Evolutionary conservation across 2,329 filamentous ascomycete species (phyloP), one percentile per base, ranked within the genome.

Genomic region (Chaetomiaceae sp.): DNA sequence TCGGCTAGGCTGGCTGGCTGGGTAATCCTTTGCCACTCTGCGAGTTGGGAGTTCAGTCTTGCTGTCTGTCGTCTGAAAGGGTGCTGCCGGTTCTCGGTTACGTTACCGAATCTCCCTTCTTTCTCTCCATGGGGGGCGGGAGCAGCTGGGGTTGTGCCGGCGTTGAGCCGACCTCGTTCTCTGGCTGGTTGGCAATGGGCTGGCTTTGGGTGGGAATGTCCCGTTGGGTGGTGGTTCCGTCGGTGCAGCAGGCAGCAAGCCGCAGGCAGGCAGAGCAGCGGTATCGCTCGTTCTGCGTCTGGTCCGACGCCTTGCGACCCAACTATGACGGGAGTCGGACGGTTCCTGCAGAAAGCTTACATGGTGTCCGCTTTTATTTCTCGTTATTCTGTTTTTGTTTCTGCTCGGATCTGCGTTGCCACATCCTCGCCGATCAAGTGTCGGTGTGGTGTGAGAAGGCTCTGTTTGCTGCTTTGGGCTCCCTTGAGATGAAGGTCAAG

Each of bases 271-370:
- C 25, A 27, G 25, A 9, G 25, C 25, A 9, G 25, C 25, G 25
- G 25, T 27, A 5, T 5, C 5, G 16, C 18, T 9, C 14, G n/a
- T n/a, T n/a, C n/a, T n/a, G n/a, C n/a, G 37, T 20, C 9, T 49
- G 29, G 36, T 33, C 34, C 10, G 9, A 37, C 27, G 38, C 21
- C 46, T 54, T 54, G 51, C 46, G 40, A 46, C 51, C 51, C 41
- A 49, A 54, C 51, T n/a, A 27, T 20, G 21, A 32, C 21, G n/a
- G 46, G 25, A 16, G 37, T 25, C 16, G 36, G 37, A 37, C 41
- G 37, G 53, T 51, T 55, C 53, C 53, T 55, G 53, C 53, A 55
- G 43, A 25, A 33, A 27, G 10, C 11, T 37, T 37, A 14, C 11
- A 29, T 20, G 18, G 23, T 13, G n/a, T 32, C 36, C 16, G 10